These are phyloP conservation scores for Hypocreales sp. DNA, from an alignment of 2,329 filamentous ascomycete genomes.

Conservation along the genomic window DNA sequence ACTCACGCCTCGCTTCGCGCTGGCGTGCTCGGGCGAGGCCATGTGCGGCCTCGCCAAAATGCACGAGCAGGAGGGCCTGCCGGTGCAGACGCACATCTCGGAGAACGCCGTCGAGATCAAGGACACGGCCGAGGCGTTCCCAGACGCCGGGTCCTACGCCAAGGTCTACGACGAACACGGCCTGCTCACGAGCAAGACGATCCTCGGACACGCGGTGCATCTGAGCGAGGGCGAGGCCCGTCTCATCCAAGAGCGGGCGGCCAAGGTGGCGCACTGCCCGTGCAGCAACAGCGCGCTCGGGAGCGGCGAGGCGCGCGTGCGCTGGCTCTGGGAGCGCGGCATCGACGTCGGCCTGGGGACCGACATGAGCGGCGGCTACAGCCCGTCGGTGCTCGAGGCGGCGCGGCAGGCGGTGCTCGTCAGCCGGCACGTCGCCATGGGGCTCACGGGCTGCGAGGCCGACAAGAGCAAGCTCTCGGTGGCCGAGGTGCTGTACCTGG, in stretches of 20 bases:
- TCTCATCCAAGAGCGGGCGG: slow-evolving; percentile 27
- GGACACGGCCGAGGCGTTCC: slow-evolving; percentile 39
- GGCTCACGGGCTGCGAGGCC: slow-evolving; percentile 20
- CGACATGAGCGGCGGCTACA: slow-evolving; percentile 48
- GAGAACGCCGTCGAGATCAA: slow-evolving; percentile 45
- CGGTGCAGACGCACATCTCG: slow-evolving; percentile 54
- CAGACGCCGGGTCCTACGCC: slow-evolving; percentile 37
- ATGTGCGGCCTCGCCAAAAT: slow-evolving; percentile 40
- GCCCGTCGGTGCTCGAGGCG: slow-evolving; percentile 40
- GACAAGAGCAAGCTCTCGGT: slow-evolving; percentile 31
- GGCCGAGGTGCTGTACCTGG: slow-evolving; percentile 40
- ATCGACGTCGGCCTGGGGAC: slow-evolving; percentile 55
- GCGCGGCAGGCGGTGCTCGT: slow-evolving; percentile 44
- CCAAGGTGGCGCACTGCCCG: slow-evolving; percentile 49
- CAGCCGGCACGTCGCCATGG: slow-evolving; percentile 27
- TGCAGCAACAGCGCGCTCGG: slow-evolving; percentile 48
- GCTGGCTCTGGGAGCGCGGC: slow-evolving; percentile 37
- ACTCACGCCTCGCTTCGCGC: slow-evolving; percentile 44
- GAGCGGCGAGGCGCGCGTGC: slow-evolving; percentile 40
- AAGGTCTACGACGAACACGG: slow-evolving; percentile 42
- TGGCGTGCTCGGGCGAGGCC: slow-evolving; percentile 39
- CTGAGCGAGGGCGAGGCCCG: slow-evolving; percentile 40
- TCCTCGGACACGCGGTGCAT: slow-evolving; percentile 52
- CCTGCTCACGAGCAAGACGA: slow-evolving; percentile 36
- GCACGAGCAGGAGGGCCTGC: slow-evolving; percentile 26